These are phyloP conservation scores for Trifolium dubium DNA, from an alignment of 306 rosid genomes.

Conservation along the genomic window DNA sequence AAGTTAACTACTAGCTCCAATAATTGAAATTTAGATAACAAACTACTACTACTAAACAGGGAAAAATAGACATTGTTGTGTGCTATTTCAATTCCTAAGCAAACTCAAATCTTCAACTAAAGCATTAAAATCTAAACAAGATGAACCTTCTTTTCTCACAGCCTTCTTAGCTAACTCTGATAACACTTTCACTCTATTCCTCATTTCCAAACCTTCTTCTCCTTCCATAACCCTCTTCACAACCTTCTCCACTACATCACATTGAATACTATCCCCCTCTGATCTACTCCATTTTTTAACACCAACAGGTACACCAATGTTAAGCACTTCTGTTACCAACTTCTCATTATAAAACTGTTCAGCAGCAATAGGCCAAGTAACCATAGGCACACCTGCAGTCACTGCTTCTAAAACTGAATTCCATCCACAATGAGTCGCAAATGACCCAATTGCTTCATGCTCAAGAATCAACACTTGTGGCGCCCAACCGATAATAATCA, in stretches of 20 bases:
- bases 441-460: constrained; percentile 44
- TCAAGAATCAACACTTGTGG: constrained; percentile 53
- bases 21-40: too few species aligned
- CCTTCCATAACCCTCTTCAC: constrained; percentile 23
- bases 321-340: constrained; percentile 26
- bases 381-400: constrained; percentile 46
- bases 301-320: constrained; percentile 44
- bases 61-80: neutral
- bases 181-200: constrained; percentile 13
- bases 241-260: constrained; percentile 30
- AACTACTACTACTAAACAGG: too few species aligned
- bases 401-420: constrained; percentile 58
- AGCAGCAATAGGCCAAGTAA: constrained; percentile 50
- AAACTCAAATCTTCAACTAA: constrained; percentile 14
- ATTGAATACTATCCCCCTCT: neutral
- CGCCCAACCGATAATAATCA: constrained; percentile 56
- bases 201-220: constrained; percentile 23
- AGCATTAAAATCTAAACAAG: constrained; percentile 33
- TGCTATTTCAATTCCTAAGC: neutral
- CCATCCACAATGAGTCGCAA: constrained; percentile 60
- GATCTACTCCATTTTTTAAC: constrained; percentile 18
- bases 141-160: constrained; percentile 34
- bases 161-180: neutral
- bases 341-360: constrained; percentile 59
- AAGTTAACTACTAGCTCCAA: too few species aligned